Evolutionary conservation across 1,284 basidiomycete genomes (phyloP).

Genomic region (Cutaneotrichosporon mucoides): DNA sequence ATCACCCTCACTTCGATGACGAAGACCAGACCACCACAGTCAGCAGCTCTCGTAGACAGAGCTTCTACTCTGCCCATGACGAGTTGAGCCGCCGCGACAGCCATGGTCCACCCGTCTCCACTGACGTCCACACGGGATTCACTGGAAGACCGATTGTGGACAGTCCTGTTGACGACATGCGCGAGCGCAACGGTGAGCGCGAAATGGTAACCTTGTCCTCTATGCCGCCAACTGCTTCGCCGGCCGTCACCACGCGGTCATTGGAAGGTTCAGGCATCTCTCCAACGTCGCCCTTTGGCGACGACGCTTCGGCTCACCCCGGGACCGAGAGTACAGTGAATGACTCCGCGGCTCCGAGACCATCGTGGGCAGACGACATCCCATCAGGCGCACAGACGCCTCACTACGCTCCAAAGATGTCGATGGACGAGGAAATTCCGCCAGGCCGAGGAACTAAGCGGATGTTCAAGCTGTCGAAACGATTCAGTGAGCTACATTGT

Average conservation of each 20-base stretch:
- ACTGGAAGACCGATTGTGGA: not conserved
- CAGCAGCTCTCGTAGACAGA: conserved; percentile 14
- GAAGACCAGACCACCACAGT: conserved; percentile 11
- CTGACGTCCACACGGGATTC: no score
- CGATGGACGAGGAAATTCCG: conserved; percentile 23
- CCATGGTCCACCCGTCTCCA: not conserved
- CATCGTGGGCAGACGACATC: conserved; percentile 7
- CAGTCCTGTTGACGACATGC: not conserved
- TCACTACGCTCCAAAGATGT: conserved; percentile 11
- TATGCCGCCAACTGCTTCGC: no score
- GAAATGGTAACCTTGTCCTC: not conserved
- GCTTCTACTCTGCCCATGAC: conserved; percentile 18
- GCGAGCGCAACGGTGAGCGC: not conserved
- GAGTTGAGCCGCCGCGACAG: not conserved
- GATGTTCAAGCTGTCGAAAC: conserved; percentile 46
- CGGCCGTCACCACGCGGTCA: no score
- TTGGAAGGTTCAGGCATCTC: not conserved
- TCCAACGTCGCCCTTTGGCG: not conserved
- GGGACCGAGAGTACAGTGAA: not conserved
- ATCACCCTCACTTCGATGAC: conserved; percentile 8
- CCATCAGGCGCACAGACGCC: conserved; percentile 8
- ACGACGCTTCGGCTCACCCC: not conserved
- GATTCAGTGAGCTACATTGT: conserved; percentile 38
- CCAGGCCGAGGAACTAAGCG: conserved; percentile 40
- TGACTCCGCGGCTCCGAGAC: not conserved